These are phyloP conservation scores for Rhynchospora tenuis DNA, from an alignment of 176 grass and related monocot genomes.

Conservation along the genomic window DNA sequence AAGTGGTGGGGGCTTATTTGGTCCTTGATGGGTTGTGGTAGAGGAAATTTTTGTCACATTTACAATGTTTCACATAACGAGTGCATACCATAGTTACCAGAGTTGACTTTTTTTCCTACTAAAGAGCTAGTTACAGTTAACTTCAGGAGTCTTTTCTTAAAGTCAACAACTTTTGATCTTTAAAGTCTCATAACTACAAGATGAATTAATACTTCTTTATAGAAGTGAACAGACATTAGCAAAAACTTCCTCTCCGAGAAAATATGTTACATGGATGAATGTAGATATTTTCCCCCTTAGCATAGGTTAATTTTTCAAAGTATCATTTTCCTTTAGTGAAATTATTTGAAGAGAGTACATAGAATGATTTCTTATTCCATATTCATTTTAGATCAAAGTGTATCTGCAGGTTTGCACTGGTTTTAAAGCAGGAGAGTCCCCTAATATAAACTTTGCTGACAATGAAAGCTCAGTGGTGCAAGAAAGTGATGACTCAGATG, in stretches of 20 bases:
- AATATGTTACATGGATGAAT: background rate
- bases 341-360: background rate
- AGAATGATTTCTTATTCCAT: background rate
- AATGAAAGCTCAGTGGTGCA: slow-evolving; percentile 38
- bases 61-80: background rate
- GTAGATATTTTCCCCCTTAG: background rate
- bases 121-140: background rate
- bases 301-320: background rate
- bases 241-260: background rate
- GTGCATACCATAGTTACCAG: background rate
- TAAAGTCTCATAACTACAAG: background rate
- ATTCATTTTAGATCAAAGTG: background rate
- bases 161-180: background rate
- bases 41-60: background rate
- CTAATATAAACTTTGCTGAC: slow-evolving; percentile 9
- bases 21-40: background rate
- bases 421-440: slow-evolving; percentile 22
- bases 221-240: background rate
- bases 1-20: background rate
- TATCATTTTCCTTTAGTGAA: background rate
- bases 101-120: background rate
- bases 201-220: background rate
- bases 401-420: slow-evolving; percentile 21
- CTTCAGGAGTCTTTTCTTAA: background rate
- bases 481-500: slow-evolving; percentile 68